Base-by-base conservation (phyloP, 306 rosid genomes). In the Hippophae tibetana region DNA sequence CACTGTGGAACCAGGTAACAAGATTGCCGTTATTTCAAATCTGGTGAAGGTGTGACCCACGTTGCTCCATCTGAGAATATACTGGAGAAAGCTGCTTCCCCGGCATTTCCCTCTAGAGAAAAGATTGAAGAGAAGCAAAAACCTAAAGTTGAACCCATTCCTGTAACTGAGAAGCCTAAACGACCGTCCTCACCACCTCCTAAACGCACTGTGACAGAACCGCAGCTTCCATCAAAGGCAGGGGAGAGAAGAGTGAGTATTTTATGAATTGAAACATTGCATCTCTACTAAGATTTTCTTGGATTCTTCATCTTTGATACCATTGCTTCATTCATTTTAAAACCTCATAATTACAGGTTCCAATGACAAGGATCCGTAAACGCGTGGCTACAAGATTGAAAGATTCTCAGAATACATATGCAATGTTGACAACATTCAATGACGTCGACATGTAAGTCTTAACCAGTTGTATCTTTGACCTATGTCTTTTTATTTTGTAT, bases 391-490 rank as follows among this genome's bases (percentile, higher is more conserved):
- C 73, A 42, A 69, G 89, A 31, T 77, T 87, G 89, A 87, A 87
- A 58, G 95, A 87, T 74, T 82, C 95, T 56, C 95, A 87, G 58
- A 87, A 87, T 81, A 87, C 93, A 47, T 87, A 75, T 58, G 95
- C 95, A 43, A 59, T 87, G 95, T 77, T 87, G 73, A 78, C 95
- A 8, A 87, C 95, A 59, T 82, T 87, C 79, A 84, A 87, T 76
- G 95, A 87, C 82, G 87, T 87, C 65, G 95, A 87, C 74, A 87
- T 84, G 89, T 79, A 70, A 72, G 89, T 82, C 68, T 41, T 9
- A 9, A 56, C 51, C 18, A 50, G 52, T 57, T 26, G 31, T 58
- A 52, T 62, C 31, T 67, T 48, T 61, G 48, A 13, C 47, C 25
- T 43, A 52, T 44, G 61, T 49, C 38, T 40, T 12, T 59, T 38